Conservation (phyloP, 106 monocot genomes). For the Dendrobium catenatum region DNA sequence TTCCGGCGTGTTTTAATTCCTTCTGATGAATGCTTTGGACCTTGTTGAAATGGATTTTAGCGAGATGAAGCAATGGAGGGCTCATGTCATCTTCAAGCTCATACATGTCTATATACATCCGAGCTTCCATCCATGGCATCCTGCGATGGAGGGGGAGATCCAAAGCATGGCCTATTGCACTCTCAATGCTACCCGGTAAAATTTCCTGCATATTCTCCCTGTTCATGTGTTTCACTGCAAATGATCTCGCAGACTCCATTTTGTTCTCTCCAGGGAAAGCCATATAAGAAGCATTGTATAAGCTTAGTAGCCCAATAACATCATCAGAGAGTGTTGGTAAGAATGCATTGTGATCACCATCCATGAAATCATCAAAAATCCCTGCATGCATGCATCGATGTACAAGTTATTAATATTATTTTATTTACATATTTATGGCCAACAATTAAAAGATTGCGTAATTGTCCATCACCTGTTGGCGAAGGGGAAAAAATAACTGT, state of each 20-base stretch:
- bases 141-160: background rate
- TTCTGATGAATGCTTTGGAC: background rate
- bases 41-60: constrained; percentile 2
- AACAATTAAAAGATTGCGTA: no score
- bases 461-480: no score
- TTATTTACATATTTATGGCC: no score
- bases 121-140: constrained; percentile 8
- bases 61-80: background rate
- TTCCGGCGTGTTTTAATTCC: background rate
- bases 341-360: background rate
- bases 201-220: background rate
- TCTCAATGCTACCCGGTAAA: background rate
- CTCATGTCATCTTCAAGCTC: background rate
- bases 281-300: constrained; percentile 2
- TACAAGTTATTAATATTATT: no score
- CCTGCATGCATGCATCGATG: background rate
- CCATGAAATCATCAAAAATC: background rate
- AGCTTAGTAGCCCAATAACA: constrained; percentile 1
- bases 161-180: background rate
- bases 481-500: no score
- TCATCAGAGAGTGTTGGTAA: background rate
- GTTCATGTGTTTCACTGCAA: background rate
- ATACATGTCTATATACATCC: background rate
- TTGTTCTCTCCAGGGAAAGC: background rate
- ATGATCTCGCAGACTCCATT: background rate